Evolutionary conservation across 1,139 yeast genomes (phyloP), one percentile per base, ranked within the genome.

Genomic region (Blastobotrys indianensis): DNA sequence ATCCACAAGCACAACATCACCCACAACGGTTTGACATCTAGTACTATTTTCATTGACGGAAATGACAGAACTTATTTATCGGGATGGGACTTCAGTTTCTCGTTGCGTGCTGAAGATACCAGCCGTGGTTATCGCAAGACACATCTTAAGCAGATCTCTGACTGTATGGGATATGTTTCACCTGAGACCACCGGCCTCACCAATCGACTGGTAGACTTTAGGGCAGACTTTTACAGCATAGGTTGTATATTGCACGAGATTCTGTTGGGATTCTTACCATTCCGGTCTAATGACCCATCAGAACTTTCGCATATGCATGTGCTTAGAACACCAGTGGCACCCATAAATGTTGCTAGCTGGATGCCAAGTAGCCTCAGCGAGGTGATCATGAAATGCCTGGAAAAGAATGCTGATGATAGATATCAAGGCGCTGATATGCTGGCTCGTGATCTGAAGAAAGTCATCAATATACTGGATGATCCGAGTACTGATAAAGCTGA

Each of bases 1-100:
- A 65, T 75, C 4, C 81, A 77, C 56, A 65, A 66, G 15, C 55
- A 63, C 38, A 75, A 77, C 1, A 60, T 76, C 38, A 76, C 76
- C 3, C 79, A 75, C 54, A 76, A 76, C 53, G 77, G 79, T 0
- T 56, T 77, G 33, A 72, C 76, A 0, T 59, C 74, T 6, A 59
- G 64, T 17, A 63, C 66, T 35, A 66, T 76, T 1, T 56, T 74
- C 2, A 56, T 68, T 11, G 61, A 64, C 42, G 64, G 62, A 16
- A 55, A 59, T n/a, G 56, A 57, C 31, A 66, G 70, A 31, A 65
- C 75, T 1, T 69, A 61, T 39, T 57, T 77, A 9, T 63, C 70
- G 0, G 78, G 79, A 1, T 77, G 79, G 76, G 80, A 76, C 51
- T 76, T 73, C 53, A 59, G 72, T 29, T 76, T 75, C 52, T 57